Evolutionary conservation across 2,329 filamentous ascomycete genomes (phyloP).

Genomic region (Simplicillium aogashimaense): DNA sequence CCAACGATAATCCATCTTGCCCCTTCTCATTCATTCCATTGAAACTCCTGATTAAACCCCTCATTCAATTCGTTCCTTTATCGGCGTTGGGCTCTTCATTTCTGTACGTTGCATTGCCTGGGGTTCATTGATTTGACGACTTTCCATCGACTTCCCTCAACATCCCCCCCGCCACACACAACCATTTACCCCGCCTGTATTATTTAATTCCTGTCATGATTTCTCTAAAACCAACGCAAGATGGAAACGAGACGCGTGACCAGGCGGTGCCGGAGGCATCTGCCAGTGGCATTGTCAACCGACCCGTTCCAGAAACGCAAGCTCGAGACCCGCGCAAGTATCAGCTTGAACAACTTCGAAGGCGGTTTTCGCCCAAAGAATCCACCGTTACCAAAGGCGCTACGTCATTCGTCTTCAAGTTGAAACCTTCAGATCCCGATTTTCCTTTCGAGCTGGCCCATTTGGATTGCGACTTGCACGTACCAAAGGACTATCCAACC

Average conservation of each 20-base stretch:
- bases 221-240: constrained; percentile 20
- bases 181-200: constrained; percentile 4
- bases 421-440: constrained; percentile 70
- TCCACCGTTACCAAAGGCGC: constrained; percentile 32
- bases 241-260: constrained; percentile 20
- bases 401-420: constrained; percentile 51
- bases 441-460: constrained; percentile 69
- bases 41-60: no score
- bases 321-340: constrained; percentile 60
- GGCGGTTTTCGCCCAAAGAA: constrained; percentile 48
- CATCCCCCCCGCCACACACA: not conserved
- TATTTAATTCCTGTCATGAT: constrained; percentile 23
- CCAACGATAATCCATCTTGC: no score
- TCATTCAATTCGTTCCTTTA: not conserved
- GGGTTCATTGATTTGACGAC: no score
- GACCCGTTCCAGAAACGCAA: constrained; percentile 57
- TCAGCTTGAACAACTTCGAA: constrained; percentile 63
- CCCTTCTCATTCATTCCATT: no score
- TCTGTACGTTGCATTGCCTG: not conserved
- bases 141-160: not conserved
- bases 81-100: not conserved
- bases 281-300: constrained; percentile 44
- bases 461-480: constrained; percentile 56
- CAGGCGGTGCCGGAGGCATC: constrained; percentile 37
- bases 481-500: constrained; percentile 56